Conservation (phyloP, 2,329 filamentous ascomycete genomes). For the Ampelomyces quisqualis region DNA sequence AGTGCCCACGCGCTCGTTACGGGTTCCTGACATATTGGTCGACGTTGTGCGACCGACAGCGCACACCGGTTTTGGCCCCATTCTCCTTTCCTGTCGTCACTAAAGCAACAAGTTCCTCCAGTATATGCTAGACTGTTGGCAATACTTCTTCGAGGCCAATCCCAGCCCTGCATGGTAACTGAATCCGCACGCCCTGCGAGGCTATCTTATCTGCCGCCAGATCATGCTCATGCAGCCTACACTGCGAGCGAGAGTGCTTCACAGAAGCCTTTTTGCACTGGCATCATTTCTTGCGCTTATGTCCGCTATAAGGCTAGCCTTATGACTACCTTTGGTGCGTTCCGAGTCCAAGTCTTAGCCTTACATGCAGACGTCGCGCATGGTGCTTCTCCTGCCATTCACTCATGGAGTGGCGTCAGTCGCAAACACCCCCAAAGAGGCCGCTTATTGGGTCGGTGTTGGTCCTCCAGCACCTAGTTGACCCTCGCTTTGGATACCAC, state of each 20-base stretch:
- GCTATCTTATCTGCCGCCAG: conserved; percentile 3
- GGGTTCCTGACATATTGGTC: conserved; percentile 8
- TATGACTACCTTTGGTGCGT: conserved; percentile 1
- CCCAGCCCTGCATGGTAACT: conserved; percentile 2
- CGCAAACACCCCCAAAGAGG: conserved; percentile 4
- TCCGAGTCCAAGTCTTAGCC: background rate
- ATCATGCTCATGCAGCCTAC: conserved; percentile 7
- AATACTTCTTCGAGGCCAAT: conserved; percentile 5
- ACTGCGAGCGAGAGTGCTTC: conserved; percentile 2
- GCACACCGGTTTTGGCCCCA: conserved; percentile 27
- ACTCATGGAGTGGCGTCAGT: background rate
- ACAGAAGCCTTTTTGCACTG: conserved; percentile 3
- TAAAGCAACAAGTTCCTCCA: conserved; percentile 5
- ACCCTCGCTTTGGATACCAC: conserved; percentile 15
- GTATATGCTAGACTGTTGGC: conserved; percentile 9
- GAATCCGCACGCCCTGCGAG: background rate
- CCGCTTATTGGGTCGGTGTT: conserved; percentile 18
- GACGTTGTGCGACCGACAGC: conserved; percentile 11
- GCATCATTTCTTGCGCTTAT: background rate
- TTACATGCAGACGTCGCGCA: conserved; percentile 2
- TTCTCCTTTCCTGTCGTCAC: conserved; percentile 19
- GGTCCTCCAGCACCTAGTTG: conserved; percentile 11
- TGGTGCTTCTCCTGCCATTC: no score
- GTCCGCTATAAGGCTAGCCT: conserved; percentile 12
- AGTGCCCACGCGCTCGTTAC: background rate